A percentile compares a stretch with the other conserved stretches of the same genome.
phyloP scores from a whole-genome alignment of 2,329 filamentous ascomycete genomes.

The Penicillium sp. region DNA sequence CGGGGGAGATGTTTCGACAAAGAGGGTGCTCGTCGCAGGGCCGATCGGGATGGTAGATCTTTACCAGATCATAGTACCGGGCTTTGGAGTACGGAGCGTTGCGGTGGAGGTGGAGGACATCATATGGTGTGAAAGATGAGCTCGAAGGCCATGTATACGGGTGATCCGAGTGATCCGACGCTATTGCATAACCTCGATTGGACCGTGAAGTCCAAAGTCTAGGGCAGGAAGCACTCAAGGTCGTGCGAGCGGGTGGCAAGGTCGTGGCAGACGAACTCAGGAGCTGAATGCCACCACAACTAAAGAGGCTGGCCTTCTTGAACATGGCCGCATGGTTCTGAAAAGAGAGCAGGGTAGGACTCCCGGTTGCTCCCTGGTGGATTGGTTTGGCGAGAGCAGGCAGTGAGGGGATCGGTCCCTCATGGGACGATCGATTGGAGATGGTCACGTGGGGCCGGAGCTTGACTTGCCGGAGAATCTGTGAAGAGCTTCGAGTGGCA shows the following conservation, averaged over 20 bases:
- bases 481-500: not conserved
- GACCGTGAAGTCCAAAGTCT: slow-evolving; percentile 16
- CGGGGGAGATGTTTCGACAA: slow-evolving; percentile 55
- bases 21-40: slow-evolving; percentile 47
- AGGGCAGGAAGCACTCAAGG: slow-evolving; percentile 23
- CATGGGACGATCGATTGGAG: slow-evolving; percentile 4
- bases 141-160: slow-evolving; percentile 48
- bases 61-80: slow-evolving; percentile 87
- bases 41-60: slow-evolving; percentile 91
- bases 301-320: slow-evolving; percentile 48
- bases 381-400: not conserved
- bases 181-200: slow-evolving; percentile 37
- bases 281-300: slow-evolving; percentile 42
- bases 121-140: slow-evolving; percentile 71
- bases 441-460: slow-evolving; percentile 20
- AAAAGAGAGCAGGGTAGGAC: slow-evolving; percentile 20
- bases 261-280: slow-evolving; percentile 29
- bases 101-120: slow-evolving; percentile 70
- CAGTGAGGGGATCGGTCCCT: slow-evolving; percentile 6
- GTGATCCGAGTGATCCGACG: slow-evolving; percentile 33
- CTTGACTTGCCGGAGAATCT: slow-evolving; percentile 5
- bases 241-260: slow-evolving; percentile 19
- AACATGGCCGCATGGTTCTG: slow-evolving; percentile 48
- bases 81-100: slow-evolving; percentile 75
- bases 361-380: slow-evolving; percentile 14